These are phyloP conservation scores for Monosporascus sp. DNA, from an alignment of 2,329 filamentous ascomycete species.

Conservation along the genomic window DNA sequence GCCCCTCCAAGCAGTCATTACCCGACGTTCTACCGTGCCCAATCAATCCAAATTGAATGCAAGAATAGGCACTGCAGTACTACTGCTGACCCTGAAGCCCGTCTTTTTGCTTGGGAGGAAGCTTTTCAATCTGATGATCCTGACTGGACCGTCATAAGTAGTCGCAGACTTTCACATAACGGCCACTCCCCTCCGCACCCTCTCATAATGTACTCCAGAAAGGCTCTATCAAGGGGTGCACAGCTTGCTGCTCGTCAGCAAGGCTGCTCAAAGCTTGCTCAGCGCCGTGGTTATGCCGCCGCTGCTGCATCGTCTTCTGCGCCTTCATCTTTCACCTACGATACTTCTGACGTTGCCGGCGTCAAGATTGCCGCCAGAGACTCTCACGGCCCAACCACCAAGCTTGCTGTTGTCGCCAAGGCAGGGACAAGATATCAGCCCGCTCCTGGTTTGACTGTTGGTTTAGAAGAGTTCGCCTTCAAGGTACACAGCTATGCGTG, in stretches of 20 bases:
- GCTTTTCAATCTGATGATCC: constrained; percentile 10
- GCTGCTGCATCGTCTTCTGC: constrained; percentile 51
- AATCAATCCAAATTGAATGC: neutral
- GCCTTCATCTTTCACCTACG: constrained; percentile 72
- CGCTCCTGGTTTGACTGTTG: constrained; percentile 82
- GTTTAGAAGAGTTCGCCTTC: constrained; percentile 93
- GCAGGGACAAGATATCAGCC: constrained; percentile 91
- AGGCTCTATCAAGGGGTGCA: constrained; percentile 52
- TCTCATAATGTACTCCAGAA: constrained; percentile 59
- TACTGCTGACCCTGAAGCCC: constrained; percentile 11
- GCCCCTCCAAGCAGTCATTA: neutral
- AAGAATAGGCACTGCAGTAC: neutral
- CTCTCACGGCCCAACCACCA: constrained; percentile 80
- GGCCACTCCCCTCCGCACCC: constrained; percentile 50
- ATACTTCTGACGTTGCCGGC: constrained; percentile 78
- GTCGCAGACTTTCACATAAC: constrained; percentile 38
- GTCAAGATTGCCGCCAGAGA: constrained; percentile 93
- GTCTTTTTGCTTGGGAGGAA: constrained; percentile 24
- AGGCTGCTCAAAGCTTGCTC: constrained; percentile 49
- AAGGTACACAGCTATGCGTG: constrained; percentile 56
- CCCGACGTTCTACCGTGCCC: constrained; percentile 2
- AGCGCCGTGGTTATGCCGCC: constrained; percentile 51
- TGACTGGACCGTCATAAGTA: constrained; percentile 13
- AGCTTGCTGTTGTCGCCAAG: constrained; percentile 86
- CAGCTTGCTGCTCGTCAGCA: constrained; percentile 53